phyloP scores from a whole-genome alignment of 1,284 basidiomycete species.

The Irpex sp. region DNA sequence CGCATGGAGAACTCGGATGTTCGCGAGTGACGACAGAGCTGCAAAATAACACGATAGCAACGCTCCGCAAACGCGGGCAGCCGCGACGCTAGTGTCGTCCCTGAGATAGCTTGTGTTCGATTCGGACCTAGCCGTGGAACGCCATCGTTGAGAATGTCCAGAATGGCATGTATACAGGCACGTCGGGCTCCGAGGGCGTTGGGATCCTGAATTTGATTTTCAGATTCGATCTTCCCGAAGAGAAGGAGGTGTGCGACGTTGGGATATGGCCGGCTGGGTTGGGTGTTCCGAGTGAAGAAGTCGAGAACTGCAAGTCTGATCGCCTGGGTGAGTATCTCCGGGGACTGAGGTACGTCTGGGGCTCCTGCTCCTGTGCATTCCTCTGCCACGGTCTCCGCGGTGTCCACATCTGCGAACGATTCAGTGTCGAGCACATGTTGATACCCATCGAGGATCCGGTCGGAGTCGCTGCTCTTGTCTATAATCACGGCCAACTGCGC shows the following conservation, averaged over 20 bases:
- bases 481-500: constrained; percentile 77
- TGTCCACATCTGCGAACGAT: constrained; percentile 53
- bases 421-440: constrained; percentile 67
- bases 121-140: constrained; percentile 52
- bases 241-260: constrained; percentile 91
- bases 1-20: constrained; percentile 84
- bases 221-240: constrained; percentile 56
- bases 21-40: constrained; percentile 82
- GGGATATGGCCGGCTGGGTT: constrained; percentile 62
- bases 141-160: constrained; percentile 73
- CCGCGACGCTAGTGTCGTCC: constrained; percentile 56
- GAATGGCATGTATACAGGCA: constrained; percentile 79
- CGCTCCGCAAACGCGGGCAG: constrained; percentile 86
- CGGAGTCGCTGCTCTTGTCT: constrained; percentile 81
- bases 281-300: constrained; percentile 79
- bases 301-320: constrained; percentile 83
- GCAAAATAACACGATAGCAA: constrained; percentile 80
- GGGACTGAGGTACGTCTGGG: constrained; percentile 43
- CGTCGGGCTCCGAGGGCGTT: constrained; percentile 66
- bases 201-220: constrained; percentile 70
- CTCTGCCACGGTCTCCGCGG: constrained; percentile 55
- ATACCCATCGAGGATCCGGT: constrained; percentile 84
- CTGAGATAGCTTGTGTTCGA: constrained; percentile 25
- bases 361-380: constrained; percentile 70
- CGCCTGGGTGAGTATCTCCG: constrained; percentile 58